Conservation (phyloP, 495 filamentous ascomycete species). For the Monascus purpureus region DNA sequence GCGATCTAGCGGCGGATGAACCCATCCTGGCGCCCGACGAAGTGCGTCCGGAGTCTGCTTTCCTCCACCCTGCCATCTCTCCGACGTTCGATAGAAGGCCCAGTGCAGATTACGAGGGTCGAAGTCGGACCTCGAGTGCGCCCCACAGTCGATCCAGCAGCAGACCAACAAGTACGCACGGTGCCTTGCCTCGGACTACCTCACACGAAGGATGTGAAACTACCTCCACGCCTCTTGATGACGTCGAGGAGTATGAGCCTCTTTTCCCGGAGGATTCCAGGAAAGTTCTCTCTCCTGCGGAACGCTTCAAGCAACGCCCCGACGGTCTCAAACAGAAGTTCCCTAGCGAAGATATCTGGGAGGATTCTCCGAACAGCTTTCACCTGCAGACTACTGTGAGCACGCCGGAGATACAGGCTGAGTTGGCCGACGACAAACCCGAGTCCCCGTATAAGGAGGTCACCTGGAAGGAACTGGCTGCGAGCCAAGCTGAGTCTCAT, state of each 20-base stretch:
- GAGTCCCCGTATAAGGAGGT: slow-evolving; percentile 45
- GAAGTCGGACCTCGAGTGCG: slow-evolving; percentile 39
- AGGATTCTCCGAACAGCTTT: slow-evolving; percentile 82
- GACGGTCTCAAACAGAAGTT: slow-evolving; percentile 59
- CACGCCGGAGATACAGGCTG: slow-evolving; percentile 46
- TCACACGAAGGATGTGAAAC: slow-evolving; percentile 40
- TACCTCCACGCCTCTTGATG: slow-evolving; percentile 59
- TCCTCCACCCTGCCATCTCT: slow-evolving; percentile 59
- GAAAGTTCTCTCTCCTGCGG: slow-evolving; percentile 41
- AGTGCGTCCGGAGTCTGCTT: slow-evolving; percentile 61
- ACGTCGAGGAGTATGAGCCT: slow-evolving; percentile 90
- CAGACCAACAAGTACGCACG: slow-evolving; percentile 51
- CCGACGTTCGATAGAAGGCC: slow-evolving; percentile 46
- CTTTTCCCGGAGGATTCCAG: slow-evolving; percentile 80
- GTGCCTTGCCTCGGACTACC: slow-evolving; percentile 28
- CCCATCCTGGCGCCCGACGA: slow-evolving; percentile 91
- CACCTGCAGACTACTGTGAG: slow-evolving; percentile 75
- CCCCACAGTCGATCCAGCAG: slow-evolving; percentile 58
- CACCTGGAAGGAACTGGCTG: slow-evolving; percentile 31
- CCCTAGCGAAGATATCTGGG: slow-evolving; percentile 92
- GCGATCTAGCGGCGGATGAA: slow-evolving; percentile 40
- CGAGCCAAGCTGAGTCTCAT: slow-evolving; percentile 32
- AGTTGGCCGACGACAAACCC: slow-evolving; percentile 18
- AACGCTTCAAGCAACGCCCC: slow-evolving; percentile 48
- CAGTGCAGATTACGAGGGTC: slow-evolving; percentile 40